Evolutionary conservation across 1,139 yeast species (phyloP), one percentile per base, ranked within the genome.

Genomic region (Diutina mesorugosa): DNA sequence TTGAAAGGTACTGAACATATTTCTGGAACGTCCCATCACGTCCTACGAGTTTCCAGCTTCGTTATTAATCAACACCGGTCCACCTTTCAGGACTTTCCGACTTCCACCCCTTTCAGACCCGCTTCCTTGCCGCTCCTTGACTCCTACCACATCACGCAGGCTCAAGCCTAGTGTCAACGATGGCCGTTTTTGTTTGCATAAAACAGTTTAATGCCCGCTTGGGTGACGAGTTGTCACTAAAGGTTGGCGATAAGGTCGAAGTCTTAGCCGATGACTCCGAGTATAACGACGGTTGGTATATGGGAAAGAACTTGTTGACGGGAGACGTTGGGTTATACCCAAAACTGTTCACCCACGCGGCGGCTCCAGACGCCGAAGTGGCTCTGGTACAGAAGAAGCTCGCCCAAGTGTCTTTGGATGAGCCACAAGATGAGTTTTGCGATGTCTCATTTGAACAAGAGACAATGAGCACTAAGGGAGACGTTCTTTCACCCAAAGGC

Each of bases 251-350:
- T 65, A 85, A 83, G 61, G 79, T 95, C 57, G 95, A 90, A 67
- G 90, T 93, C 16, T 79, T 95, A 32, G 90, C 95, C 51, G 97
- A 90, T 68, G 99, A 93, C 69, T 81, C 85, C 60, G 97, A 89
- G 65, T 93, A 87, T 69, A 87, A 89, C 62, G 99, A 93, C 68
- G 98, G 98, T n/a, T 93, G 99, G 99, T 93, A 85, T 65, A 74
- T 74, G 86, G 97, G 98, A 9, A 84, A 85, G 60, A 90, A 91
- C 63, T 68, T 88, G 57, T 67, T 79, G 55, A 84, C 91, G 0
- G 80, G 80, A 55, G 79, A 81, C 59, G 90, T 88, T 10, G 99
- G 99, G 0, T 73, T 93, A 54, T 93, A 90, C 66, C 99, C 99
- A 10, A 87, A 86, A 65, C 81, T 90, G 12, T 93, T 91, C 67